phyloP scores from a whole-genome alignment of 164 flowering plant species.

The Vitis rotundifolia region DNA sequence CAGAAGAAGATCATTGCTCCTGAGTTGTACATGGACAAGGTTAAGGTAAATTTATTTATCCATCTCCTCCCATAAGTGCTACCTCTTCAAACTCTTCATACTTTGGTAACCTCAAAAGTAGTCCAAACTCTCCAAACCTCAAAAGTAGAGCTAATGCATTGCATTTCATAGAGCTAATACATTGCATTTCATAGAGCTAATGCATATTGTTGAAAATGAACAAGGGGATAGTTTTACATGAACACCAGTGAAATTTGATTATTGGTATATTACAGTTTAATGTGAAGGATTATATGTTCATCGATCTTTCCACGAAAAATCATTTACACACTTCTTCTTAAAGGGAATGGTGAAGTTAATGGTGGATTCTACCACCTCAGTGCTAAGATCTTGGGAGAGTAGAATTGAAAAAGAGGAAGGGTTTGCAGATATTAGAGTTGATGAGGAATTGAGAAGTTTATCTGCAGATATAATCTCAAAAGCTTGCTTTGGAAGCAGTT shows the following conservation, averaged over 20 bases:
- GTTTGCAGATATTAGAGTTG: slow-evolving; percentile 1
- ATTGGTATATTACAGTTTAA: too few species aligned
- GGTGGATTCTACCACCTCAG: slow-evolving; percentile 6
- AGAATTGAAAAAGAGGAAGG: slow-evolving; percentile 4
- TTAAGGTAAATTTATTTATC: slow-evolving; percentile 8
- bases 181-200: neutral
- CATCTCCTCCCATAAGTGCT: neutral
- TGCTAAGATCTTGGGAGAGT: slow-evolving; percentile 8
- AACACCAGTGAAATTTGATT: too few species aligned
- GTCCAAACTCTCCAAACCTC: too few species aligned
- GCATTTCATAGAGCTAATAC: too few species aligned
- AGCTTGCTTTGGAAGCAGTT: slow-evolving; percentile 25
- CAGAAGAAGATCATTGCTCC: slow-evolving; percentile 24
- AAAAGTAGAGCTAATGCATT: too few species aligned
- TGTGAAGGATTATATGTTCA: too few species aligned
- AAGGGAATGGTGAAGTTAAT: slow-evolving; percentile 12
- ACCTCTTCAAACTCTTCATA: too few species aligned
- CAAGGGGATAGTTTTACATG: too few species aligned
- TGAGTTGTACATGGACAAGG: slow-evolving; percentile 20
- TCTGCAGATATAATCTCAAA: slow-evolving; percentile 25
- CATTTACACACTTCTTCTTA: too few species aligned
- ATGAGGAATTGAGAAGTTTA: slow-evolving; percentile 14
- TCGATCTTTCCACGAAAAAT: too few species aligned
- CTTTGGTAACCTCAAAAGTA: too few species aligned
- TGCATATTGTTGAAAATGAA: neutral